Evolutionary conservation across 148 eudicot species (phyloP), one percentile per base, ranked within the genome.

Genomic region (Diospyros kaki): DNA sequence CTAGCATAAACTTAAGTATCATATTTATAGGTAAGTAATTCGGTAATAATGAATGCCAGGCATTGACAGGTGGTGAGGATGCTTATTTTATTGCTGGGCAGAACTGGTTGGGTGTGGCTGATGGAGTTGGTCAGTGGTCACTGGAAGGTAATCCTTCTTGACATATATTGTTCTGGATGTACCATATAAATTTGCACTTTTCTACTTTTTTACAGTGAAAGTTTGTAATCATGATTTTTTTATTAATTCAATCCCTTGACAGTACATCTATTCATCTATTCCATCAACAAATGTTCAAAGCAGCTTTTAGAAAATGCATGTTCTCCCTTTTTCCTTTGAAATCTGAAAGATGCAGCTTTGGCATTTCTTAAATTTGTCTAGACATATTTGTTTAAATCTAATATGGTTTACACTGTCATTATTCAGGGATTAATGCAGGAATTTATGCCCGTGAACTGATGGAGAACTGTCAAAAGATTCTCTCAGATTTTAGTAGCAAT

Each of bases 41-140:
- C 78, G 72, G 68, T 69, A 85, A 75, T 86, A 89, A 88, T 94
- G 79, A 87, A 87, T 91, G 86, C 93, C 97, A 94, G 98, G 98
- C 81, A 73, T 91, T 86, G 89, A 80, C 97, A 94, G 98, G 97
- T 94, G 91, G 87, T 74, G 91, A 84, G 84, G 98, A 90, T 87
- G 90, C 91, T 55, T 88, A 84, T 78, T 90, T 91, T 81, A 72
- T 90, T 61, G 75, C 84, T 65, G 82, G 72, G 54, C 73, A 80
- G 46, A 87, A 86, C 62, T 94, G 97, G 95, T 72, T 91, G 69
- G 97, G 97, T 66, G 95, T 94, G 83, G 98, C 95, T 64, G 92
- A 87, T 84, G 94, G 97, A 79, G 93, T 90, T 68, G 81, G 88
- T 69, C 85, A 83, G 76, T 94, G 98, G 98, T 87, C 97, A 59